A percentile compares a stretch with the other conserved stretches of the same genome.
Conservation (phyloP, 2,329 filamentous ascomycete genomes). For the Neurospora sp. region DNA sequence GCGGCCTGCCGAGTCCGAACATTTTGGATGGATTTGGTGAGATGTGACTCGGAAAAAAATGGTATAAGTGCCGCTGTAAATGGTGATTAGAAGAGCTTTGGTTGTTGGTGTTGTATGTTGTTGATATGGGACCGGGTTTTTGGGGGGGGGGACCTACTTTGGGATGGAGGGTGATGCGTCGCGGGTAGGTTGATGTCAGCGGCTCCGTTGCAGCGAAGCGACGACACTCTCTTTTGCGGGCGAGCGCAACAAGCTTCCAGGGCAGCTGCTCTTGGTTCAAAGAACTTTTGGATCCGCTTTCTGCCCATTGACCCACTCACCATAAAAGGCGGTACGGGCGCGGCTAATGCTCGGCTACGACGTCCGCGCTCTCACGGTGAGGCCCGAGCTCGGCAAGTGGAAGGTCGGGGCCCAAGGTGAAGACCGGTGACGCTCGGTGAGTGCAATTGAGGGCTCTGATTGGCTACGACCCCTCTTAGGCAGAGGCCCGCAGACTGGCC, state of each 20-base stretch:
- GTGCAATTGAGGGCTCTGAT: not conserved
- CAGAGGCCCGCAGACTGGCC: not conserved
- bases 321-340: not conserved
- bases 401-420: not conserved
- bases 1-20: slow-evolving; percentile 47
- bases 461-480: not conserved
- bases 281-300: slow-evolving; percentile 4
- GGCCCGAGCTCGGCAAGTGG: not conserved
- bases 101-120: not conserved
- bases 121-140: not conserved
- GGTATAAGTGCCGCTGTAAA: not conserved
- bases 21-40: slow-evolving; percentile 16
- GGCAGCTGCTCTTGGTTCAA: not conserved
- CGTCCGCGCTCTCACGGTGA: not conserved
- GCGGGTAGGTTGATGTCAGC: slow-evolving; percentile 2
- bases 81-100: not conserved
- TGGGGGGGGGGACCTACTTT: not conserved
- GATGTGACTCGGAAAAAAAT: not conserved
- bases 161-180: not conserved
- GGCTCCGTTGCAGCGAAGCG: not conserved
- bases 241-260: not conserved
- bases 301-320: not conserved
- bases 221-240: not conserved
- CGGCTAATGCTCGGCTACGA: slow-evolving; percentile 1
- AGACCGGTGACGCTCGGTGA: not conserved